Conservation (phyloP, 345 rosid species). For the Syzygium aromaticum region DNA sequence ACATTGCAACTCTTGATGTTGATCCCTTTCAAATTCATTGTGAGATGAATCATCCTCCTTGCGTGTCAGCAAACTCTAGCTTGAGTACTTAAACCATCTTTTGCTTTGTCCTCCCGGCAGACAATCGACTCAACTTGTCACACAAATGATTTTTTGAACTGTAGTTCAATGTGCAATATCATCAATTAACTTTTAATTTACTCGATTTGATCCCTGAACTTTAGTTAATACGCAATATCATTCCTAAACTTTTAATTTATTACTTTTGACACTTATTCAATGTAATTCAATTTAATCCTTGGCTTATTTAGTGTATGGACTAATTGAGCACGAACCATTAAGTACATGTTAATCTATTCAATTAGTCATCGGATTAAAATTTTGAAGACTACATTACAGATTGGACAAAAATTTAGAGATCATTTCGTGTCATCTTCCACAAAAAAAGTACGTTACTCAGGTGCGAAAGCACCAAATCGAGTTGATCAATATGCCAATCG, state of each 20-base stretch:
- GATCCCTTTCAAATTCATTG: not conserved
- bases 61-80: not conserved
- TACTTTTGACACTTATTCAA: not conserved
- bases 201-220: accelerated
- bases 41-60: not conserved
- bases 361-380: not conserved
- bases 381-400: accelerated
- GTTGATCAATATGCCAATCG: not conserved
- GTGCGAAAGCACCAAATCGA: accelerated
- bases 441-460: accelerated
- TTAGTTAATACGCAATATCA: no score
- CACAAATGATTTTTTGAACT: not conserved
- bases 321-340: not conserved
- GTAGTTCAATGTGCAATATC: not conserved
- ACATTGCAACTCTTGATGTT: not conserved
- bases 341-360: no score
- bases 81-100: not conserved
- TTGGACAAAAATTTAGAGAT: accelerated
- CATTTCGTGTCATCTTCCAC: not conserved
- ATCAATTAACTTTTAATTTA: not conserved
- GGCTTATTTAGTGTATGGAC: not conserved
- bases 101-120: not conserved
- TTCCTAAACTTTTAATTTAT: not conserved
- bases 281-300: not conserved
- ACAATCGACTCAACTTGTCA: not conserved